Evolutionary conservation across 306 rosid genomes (phyloP).

Genomic region (Corylus avellana): DNA sequence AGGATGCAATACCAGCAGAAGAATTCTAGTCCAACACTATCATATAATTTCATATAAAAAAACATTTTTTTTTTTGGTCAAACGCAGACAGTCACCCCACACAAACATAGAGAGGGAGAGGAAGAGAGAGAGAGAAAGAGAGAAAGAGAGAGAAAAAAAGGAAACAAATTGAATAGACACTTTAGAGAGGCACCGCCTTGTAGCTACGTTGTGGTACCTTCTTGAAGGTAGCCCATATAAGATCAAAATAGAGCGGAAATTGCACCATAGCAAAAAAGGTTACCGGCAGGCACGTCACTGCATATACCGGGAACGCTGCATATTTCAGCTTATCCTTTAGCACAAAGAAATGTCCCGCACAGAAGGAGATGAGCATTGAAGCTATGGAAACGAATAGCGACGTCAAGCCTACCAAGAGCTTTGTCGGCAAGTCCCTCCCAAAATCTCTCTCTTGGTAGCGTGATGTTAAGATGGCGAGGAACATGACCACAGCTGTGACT

Average conservation of each 20-base stretch:
- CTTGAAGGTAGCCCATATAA: slow-evolving; percentile 32
- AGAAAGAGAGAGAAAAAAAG: no score
- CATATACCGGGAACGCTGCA: slow-evolving; percentile 32
- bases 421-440: slow-evolving; percentile 28
- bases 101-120: no score
- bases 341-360: slow-evolving; percentile 50
- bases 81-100: no score
- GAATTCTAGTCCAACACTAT: no score
- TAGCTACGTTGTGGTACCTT: slow-evolving; percentile 29
- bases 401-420: slow-evolving; percentile 42
- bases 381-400: slow-evolving; percentile 51
- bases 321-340: slow-evolving; percentile 30
- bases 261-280: slow-evolving; percentile 46
- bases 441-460: slow-evolving; percentile 47
- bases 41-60: no score
- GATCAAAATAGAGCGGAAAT: slow-evolving; percentile 50
- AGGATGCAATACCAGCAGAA: no score
- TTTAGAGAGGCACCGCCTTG: neutral
- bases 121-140: no score
- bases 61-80: no score
- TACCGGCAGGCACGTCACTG: slow-evolving; percentile 39
- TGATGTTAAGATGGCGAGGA: slow-evolving; percentile 53
- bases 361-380: slow-evolving; percentile 46
- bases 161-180: no score
- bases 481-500: slow-evolving; percentile 45